These are phyloP conservation scores for Trichosanthes cucumerina DNA, from an alignment of 306 rosid species.

Conservation along the genomic window DNA sequence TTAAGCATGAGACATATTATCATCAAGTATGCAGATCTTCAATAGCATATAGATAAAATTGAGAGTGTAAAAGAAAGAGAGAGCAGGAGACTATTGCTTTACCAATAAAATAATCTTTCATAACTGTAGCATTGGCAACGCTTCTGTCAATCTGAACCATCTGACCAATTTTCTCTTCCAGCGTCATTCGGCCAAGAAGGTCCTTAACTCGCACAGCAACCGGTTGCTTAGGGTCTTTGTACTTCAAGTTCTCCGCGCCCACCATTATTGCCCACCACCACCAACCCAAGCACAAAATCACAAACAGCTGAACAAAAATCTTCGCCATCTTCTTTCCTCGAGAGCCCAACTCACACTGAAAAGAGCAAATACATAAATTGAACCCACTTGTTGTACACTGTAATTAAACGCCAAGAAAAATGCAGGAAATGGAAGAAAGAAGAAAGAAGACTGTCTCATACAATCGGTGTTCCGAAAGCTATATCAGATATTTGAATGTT, in stretches of 20 bases:
- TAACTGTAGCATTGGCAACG: conserved; percentile 56
- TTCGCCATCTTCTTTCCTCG: conserved; percentile 32
- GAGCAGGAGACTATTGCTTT: conserved; percentile 6
- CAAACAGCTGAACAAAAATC: conserved; percentile 26
- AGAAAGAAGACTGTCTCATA: background rate
- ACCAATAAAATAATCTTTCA: conserved; percentile 72
- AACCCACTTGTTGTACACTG: background rate
- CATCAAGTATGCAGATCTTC: background rate
- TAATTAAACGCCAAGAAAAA: background rate
- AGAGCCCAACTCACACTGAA: conserved; percentile 23
- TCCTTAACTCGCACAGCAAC: conserved; percentile 54
- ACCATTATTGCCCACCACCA: conserved; percentile 40
- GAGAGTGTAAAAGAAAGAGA: conserved; percentile 1
- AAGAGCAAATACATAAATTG: conserved; percentile 1
- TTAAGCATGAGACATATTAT: background rate
- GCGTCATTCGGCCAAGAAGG: conserved; percentile 65
- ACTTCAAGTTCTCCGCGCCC: conserved; percentile 48
- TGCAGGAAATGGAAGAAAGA: background rate
- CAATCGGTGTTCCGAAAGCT: background rate
- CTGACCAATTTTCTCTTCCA: conserved; percentile 96
- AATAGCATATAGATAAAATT: conserved; percentile 4
- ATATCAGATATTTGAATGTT: background rate
- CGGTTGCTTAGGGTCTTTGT: conserved; percentile 67
- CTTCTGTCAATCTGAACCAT: conserved; percentile 91
- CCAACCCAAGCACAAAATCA: conserved; percentile 35